A percentile compares a stretch with the other conserved stretches of the same genome.
Evolutionary conservation across 768 basidiomycete genomes (phyloP).

Genomic region (Calocera viscosa): DNA sequence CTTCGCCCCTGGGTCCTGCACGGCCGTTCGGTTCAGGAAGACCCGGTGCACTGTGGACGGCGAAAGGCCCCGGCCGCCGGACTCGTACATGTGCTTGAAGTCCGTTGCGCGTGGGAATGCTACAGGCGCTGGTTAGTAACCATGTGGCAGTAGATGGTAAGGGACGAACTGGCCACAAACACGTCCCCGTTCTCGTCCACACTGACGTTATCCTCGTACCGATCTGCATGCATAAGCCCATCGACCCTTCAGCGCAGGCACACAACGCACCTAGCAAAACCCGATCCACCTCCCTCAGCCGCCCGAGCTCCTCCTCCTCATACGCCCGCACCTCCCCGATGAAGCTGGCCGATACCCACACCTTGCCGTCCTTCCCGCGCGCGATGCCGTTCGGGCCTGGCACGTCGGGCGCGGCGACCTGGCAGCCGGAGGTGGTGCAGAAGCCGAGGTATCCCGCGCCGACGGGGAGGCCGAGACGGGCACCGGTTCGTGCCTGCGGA

Average conservation of each 20-base stretch:
- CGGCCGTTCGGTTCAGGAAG: constrained; percentile 39
- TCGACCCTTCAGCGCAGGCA: background rate
- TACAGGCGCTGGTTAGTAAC: constrained; percentile 18
- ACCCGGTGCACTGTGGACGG: constrained; percentile 44
- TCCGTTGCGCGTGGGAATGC: constrained; percentile 34
- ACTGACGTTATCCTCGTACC: constrained; percentile 47
- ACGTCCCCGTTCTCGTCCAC: constrained; percentile 47
- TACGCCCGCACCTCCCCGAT: constrained; percentile 50
- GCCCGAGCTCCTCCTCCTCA: constrained; percentile 42
- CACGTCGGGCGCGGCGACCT: constrained; percentile 41
- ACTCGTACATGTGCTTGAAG: constrained; percentile 31
- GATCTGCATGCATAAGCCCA: constrained; percentile 28
- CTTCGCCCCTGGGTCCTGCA: constrained; percentile 41
- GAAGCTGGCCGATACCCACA: constrained; percentile 34
- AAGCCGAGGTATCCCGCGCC: constrained; percentile 42
- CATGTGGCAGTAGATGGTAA: background rate
- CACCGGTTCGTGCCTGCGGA: constrained; percentile 20
- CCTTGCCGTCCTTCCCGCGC: constrained; percentile 30
- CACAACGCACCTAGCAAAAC: constrained; percentile 12
- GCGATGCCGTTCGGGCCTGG: constrained; percentile 51
- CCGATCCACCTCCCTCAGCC: constrained; percentile 43
- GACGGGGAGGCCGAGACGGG: constrained; percentile 26
- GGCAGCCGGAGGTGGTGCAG: constrained; percentile 55
- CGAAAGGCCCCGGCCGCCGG: constrained; percentile 30
- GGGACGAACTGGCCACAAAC: constrained; percentile 45